Evolutionary conservation across 75 land plant species (phyloP).

Genomic region (Pseudotsuga menziesii): DNA sequence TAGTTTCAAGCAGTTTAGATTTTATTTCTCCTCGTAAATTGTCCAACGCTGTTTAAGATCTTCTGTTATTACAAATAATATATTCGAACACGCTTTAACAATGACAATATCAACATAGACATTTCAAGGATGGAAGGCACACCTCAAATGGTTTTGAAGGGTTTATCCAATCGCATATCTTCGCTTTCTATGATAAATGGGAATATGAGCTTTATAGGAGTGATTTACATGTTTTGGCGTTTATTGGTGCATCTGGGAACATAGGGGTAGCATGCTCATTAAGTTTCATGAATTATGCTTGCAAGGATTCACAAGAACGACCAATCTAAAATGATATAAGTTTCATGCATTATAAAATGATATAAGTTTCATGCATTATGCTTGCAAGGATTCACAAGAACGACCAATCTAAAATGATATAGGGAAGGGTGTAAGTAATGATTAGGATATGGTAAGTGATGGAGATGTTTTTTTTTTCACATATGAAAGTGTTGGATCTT

Average conservation of each 20-base stretch:
- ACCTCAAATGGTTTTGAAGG: slow-evolving; percentile 8
- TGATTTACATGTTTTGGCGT: slow-evolving; percentile 6
- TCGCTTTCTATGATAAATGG: neutral
- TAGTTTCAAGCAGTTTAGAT: slow-evolving; percentile 39
- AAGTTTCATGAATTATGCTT: neutral
- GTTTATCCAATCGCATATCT: neutral
- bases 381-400: neutral
- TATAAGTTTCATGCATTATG: neutral
- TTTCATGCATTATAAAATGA: too few species aligned
- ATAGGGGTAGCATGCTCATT: slow-evolving; percentile 1
- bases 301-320: neutral
- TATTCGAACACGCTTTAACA: neutral
- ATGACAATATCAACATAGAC: neutral
- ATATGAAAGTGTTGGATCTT: too few species aligned
- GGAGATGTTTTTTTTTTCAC: too few species aligned
- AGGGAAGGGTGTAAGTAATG: too few species aligned
- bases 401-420: neutral
- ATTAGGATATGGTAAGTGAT: too few species aligned
- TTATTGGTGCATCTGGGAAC: slow-evolving; percentile 11
- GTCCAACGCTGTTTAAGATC: slow-evolving; percentile 19
- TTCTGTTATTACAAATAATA: slow-evolving; percentile 6
- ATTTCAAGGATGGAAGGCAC: slow-evolving; percentile 9
- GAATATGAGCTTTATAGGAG: neutral
- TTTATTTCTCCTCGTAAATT: slow-evolving; percentile 46
- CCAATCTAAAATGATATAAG: neutral